Base-by-base conservation (phyloP, 805 yeast genomes). In the Kazachstania martiniae region DNA sequence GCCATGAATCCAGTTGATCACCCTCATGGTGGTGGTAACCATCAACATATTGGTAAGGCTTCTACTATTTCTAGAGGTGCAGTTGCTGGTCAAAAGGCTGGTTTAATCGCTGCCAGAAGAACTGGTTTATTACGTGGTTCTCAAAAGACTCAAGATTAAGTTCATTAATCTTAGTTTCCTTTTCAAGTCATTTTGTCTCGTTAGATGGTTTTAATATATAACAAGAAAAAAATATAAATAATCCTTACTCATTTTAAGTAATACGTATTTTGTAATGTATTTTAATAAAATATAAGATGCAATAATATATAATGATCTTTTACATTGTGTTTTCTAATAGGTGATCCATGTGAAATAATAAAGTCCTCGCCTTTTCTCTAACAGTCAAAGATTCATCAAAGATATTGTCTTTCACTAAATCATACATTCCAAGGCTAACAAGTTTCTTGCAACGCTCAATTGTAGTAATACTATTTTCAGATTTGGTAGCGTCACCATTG, bases 11-110 rank as follows among this genome's bases (percentile, higher is more conserved):
- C 97, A 70, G 98, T 89, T 68, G 98, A 89, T 68, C 98, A 89
- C 77, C 98, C 98, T 68, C 98, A 89, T 71, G 98, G 98, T 84
- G 97, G 98, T 89, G 98, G 98, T 89, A 87, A 87, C 95, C 96
- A 87, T 73, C 97, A 87, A 77, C 97, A 87, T 71, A 89, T 87
- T 74, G 97, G 97, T 86, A 89, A 89, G 79, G 96, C 97, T 62
- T 89, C 97, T 59, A 87, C 97, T 63, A 89, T 87, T 61, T 79
- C 94, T 56, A 85, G 97, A 81, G 94, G 94, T 70, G 96, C 97
- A 53, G 97, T 89, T 66, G 74, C 97, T 61, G 97, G 97, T 84
- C 97, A 89, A 77, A 89, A 89, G 93, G 94, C 93, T 66, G 97
- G 97, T 89, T 85, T 89, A 67, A 89, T 89, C 68, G 97, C 97